These are phyloP conservation scores for Lasiosphaeria ovina DNA, from an alignment of 495 filamentous ascomycete genomes.

Conservation along the genomic window DNA sequence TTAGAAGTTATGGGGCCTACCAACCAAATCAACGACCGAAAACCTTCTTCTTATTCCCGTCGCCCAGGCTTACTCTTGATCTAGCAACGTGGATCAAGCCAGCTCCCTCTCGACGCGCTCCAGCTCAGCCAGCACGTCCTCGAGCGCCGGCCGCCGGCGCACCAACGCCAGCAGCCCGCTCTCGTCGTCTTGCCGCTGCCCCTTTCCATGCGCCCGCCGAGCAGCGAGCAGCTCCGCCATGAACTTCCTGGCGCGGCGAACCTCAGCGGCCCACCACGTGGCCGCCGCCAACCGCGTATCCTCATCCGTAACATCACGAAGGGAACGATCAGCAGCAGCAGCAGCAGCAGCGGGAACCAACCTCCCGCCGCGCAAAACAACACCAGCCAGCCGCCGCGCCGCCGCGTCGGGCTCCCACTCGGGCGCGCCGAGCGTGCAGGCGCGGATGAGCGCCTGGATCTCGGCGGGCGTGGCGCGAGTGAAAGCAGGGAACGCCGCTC, in stretches of 20 bases:
- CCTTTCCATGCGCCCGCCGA: too few relatives aligned
- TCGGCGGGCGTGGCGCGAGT: conserved; percentile 11
- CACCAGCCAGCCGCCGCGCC: background rate
- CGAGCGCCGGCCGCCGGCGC: too few relatives aligned
- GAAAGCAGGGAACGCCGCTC: conserved; percentile 28
- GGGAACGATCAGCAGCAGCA: background rate
- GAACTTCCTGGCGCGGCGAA: background rate
- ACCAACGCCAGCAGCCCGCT: too few relatives aligned
- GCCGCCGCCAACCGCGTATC: conserved; percentile 8
- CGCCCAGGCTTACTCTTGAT: too few relatives aligned
- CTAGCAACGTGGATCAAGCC: too few relatives aligned
- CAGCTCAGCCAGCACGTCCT: too few relatives aligned
- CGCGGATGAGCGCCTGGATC: conserved; percentile 22
- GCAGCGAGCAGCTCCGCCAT: too few relatives aligned
- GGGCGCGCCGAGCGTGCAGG: conserved; percentile 28
- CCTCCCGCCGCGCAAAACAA: conserved; percentile 14
- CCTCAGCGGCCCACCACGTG: conserved; percentile 12
- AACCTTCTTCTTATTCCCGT: too few relatives aligned
- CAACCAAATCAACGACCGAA: too few relatives aligned
- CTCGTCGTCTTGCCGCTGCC: too few relatives aligned
- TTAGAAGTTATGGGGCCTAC: too few relatives aligned
- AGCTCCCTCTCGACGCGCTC: too few relatives aligned
- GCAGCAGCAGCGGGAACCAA: conserved; percentile 12
- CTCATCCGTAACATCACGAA: background rate
- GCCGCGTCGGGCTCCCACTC: conserved; percentile 19